Conservation (phyloP, 1,139 yeast genomes). For the Hemisphaericaspora xylofermentans region DNA sequence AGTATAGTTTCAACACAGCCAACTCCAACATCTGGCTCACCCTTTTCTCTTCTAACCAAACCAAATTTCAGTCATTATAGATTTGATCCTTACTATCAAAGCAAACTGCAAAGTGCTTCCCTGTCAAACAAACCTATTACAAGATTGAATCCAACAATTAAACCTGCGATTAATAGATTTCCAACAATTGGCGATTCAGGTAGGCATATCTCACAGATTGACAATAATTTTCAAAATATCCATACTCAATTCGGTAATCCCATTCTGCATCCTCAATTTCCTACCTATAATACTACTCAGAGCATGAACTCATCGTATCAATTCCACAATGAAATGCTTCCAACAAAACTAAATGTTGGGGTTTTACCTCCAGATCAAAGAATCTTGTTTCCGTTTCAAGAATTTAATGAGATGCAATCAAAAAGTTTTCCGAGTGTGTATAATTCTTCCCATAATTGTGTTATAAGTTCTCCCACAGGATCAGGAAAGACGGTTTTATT, state of each 20-base stretch:
- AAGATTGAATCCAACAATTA: too few species aligned
- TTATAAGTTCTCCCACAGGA: slow-evolving; percentile 56
- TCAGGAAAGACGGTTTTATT: slow-evolving; percentile 57
- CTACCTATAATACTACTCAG: too few species aligned
- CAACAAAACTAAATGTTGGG: slow-evolving; percentile 5
- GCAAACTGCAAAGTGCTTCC: neutral
- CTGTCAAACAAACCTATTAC: neutral
- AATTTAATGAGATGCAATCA: slow-evolving; percentile 53
- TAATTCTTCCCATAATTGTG: slow-evolving; percentile 36
- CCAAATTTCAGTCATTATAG: slow-evolving; percentile 5
- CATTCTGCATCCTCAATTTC: too few species aligned
- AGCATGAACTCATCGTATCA: too few species aligned
- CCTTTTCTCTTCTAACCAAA: slow-evolving; percentile 5
- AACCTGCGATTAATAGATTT: too few species aligned
- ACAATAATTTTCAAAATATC: too few species aligned
- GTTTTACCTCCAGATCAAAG: slow-evolving; percentile 10
- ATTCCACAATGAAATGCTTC: neutral
- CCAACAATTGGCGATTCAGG: neutral
- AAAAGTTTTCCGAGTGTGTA: slow-evolving; percentile 38
- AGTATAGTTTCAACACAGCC: neutral
- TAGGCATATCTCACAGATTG: too few species aligned
- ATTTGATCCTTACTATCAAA: neutral
- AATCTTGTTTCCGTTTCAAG: slow-evolving; percentile 28
- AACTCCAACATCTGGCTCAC: neutral
- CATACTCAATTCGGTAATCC: too few species aligned